Percentiles rank a stretch among this genome's conserved stretches.
Evolutionary conservation across 805 yeast species (phyloP).

Genomic region (Starmerella bombi): DNA sequence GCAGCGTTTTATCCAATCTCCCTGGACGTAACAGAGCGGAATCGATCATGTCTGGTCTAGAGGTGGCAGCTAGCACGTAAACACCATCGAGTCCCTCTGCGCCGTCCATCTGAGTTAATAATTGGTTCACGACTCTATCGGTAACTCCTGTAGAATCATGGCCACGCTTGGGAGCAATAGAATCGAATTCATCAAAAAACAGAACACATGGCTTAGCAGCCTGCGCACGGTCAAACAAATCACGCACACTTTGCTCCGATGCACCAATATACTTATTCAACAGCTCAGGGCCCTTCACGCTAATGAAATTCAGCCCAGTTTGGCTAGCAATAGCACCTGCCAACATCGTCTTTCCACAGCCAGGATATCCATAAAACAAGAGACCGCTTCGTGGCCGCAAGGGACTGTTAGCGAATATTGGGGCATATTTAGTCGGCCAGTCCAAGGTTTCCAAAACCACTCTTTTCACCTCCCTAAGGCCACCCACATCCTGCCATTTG

Average conservation of each 20-base stretch:
- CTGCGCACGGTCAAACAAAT: conserved; percentile 83
- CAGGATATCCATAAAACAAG: conserved; percentile 87
- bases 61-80: conserved; percentile 89
- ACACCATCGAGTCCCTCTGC: conserved; percentile 97
- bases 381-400: conserved; percentile 80
- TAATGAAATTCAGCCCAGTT: conserved; percentile 85
- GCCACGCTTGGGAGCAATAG: conserved; percentile 94
- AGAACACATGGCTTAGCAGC: conserved; percentile 88
- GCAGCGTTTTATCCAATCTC: conserved; percentile 78
- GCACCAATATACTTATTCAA: conserved; percentile 94
- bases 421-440: conserved; percentile 95
- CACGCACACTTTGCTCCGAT: conserved; percentile 87
- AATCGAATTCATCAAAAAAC: conserved; percentile 91
- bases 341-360: conserved; percentile 87
- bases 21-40: conserved; percentile 93
- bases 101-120: conserved; percentile 97
- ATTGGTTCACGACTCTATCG: conserved; percentile 91
- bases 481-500: conserved; percentile 85
- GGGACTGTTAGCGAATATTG: conserved; percentile 83
- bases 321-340: conserved; percentile 91
- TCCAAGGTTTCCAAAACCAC: conserved; percentile 76
- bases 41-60: conserved; percentile 90
- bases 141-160: conserved; percentile 97
- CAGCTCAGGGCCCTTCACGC: conserved; percentile 92
- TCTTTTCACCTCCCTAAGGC: conserved; percentile 60